phyloP scores from a whole-genome alignment of 2,329 filamentous ascomycete species.

The Fusarium sp. region DNA sequence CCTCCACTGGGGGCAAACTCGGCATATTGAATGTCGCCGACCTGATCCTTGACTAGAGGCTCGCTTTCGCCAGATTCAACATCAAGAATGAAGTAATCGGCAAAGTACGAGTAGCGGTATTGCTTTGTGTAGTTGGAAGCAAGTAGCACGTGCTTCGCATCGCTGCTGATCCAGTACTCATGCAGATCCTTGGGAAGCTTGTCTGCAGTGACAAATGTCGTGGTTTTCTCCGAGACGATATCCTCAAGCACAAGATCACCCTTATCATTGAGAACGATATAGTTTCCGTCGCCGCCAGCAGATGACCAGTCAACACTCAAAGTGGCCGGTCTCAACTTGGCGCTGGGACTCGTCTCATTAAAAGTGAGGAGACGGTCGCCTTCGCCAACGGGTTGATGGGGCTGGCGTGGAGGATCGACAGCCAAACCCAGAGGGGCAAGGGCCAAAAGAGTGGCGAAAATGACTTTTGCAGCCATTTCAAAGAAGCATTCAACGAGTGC shows the following conservation, averaged over 20 bases:
- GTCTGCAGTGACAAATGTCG: conserved; percentile 71
- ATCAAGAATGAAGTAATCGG: conserved; percentile 76
- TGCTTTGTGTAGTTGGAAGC: conserved; percentile 77
- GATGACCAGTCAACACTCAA: conserved; percentile 70
- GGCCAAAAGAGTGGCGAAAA: conserved; percentile 39
- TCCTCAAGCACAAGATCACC: conserved; percentile 73
- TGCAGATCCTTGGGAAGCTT: conserved; percentile 68
- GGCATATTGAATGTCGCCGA: conserved; percentile 77
- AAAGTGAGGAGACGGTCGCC: conserved; percentile 71
- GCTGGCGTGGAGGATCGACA: conserved; percentile 66
- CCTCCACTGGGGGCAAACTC: conserved; percentile 71
- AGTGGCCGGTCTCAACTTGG: conserved; percentile 62
- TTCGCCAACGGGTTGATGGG: conserved; percentile 69
- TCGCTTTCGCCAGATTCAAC: conserved; percentile 68
- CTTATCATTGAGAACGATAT: conserved; percentile 66
- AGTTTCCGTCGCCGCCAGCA: conserved; percentile 72
- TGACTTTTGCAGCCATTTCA: conserved; percentile 28
- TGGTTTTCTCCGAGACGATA: conserved; percentile 69
- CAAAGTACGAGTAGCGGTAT: conserved; percentile 78
- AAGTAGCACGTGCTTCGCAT: conserved; percentile 72
- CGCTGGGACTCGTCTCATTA: conserved; percentile 69
- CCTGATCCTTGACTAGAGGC: conserved; percentile 71
- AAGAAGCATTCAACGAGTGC: background rate
- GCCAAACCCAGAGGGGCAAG: conserved; percentile 48
- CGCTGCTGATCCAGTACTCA: conserved; percentile 74